A percentile compares a stretch with the other conserved stretches of the same genome.
These are phyloP conservation scores for Tremellales sp. DNA, from an alignment of 1,284 basidiomycete genomes.

Conservation along the genomic window DNA sequence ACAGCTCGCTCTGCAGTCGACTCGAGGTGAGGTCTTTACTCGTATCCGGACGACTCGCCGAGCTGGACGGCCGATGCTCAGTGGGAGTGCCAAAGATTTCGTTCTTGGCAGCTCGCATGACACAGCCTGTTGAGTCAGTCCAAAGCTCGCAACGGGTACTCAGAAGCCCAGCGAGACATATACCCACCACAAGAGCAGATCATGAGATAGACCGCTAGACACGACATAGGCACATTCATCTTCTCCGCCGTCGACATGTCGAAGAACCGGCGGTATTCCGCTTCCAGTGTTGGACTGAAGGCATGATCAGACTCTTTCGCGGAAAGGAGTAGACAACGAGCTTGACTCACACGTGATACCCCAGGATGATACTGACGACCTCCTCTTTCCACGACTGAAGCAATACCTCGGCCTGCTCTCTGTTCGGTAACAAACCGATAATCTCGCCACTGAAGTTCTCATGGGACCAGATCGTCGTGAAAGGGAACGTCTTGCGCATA, in stretches of 20 bases:
- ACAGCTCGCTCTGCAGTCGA: constrained; percentile 47
- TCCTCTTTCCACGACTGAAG: constrained; percentile 38
- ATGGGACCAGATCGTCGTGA: constrained; percentile 50
- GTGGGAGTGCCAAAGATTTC: constrained; percentile 39
- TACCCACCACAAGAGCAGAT: constrained; percentile 39
- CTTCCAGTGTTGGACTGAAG: constrained; percentile 31
- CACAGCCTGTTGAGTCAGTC: constrained; percentile 25
- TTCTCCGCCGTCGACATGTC: constrained; percentile 33
- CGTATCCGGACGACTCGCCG: not conserved
- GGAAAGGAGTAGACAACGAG: not conserved
- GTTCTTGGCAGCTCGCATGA: constrained; percentile 38
- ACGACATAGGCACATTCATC: constrained; percentile 38
- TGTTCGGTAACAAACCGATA: constrained; percentile 40
- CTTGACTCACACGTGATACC: constrained; percentile 38
- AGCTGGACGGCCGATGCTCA: no score
- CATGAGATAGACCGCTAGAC: constrained; percentile 44
- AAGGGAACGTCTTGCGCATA: constrained; percentile 47
- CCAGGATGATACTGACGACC: constrained; percentile 39
- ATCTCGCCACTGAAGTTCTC: constrained; percentile 48
- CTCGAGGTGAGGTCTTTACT: constrained; percentile 41
- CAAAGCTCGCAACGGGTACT: not conserved
- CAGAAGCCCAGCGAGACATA: not conserved
- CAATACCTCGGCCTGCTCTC: constrained; percentile 40
- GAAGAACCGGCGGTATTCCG: constrained; percentile 43
- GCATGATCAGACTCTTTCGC: not conserved